Evolutionary conservation across 768 basidiomycete species (phyloP).

Genomic region (Tremella fuciformis): DNA sequence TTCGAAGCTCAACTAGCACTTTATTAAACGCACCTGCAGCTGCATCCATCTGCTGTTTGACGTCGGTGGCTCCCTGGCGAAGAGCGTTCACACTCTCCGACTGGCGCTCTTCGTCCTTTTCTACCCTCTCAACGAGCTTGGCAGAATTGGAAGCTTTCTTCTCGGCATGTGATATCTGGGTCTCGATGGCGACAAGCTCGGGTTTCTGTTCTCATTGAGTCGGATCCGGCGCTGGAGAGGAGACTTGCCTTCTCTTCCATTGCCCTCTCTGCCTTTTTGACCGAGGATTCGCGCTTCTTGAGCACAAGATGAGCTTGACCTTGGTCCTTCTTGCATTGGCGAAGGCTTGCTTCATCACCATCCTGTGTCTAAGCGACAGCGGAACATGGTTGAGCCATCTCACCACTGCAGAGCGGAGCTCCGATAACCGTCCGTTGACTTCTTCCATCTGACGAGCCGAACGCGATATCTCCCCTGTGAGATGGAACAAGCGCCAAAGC

Average conservation of each 20-base stretch:
- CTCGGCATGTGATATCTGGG: slow-evolving; percentile 79
- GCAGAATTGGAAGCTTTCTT: slow-evolving; percentile 72
- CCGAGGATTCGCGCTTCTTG: slow-evolving; percentile 76
- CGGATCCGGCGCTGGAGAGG: not conserved
- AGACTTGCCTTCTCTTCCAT: slow-evolving; percentile 71
- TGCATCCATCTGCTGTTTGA: slow-evolving; percentile 67
- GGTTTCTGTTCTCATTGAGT: slow-evolving; percentile 62
- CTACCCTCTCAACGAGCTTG: slow-evolving; percentile 63
- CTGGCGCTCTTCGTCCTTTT: slow-evolving; percentile 58
- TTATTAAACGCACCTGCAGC: slow-evolving; percentile 65
- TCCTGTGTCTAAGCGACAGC: slow-evolving; percentile 17
- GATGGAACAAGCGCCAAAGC: slow-evolving; percentile 83
- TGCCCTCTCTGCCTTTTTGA: slow-evolving; percentile 87
- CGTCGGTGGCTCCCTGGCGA: slow-evolving; percentile 64
- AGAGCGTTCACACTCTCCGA: slow-evolving; percentile 54
- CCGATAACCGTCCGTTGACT: slow-evolving; percentile 69
- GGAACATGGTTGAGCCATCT: slow-evolving; percentile 1
- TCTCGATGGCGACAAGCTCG: slow-evolving; percentile 74
- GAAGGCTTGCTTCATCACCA: slow-evolving; percentile 64
- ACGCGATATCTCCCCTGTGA: slow-evolving; percentile 74
- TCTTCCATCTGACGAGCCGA: slow-evolving; percentile 67
- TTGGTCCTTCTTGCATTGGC: slow-evolving; percentile 72
- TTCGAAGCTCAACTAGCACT: not conserved
- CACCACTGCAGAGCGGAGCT: slow-evolving; percentile 66
- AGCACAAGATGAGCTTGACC: slow-evolving; percentile 71